Conservation (phyloP, 2,329 filamentous ascomycete genomes). For the Paraconiothyrium sp. region DNA sequence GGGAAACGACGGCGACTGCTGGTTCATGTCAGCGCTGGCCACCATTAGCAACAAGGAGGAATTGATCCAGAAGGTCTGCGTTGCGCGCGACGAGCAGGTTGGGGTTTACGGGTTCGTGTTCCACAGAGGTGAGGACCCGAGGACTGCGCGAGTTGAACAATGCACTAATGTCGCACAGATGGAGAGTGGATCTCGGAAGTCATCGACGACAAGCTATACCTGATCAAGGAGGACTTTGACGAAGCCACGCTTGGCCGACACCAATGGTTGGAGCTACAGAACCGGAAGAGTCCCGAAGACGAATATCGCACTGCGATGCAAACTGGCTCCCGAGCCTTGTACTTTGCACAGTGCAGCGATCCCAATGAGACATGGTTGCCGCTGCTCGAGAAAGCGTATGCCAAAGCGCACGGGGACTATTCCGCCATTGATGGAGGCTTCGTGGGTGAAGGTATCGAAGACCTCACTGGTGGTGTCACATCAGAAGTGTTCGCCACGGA, state of each 20-base stretch:
- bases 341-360: constrained; percentile 79
- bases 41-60: constrained; percentile 78
- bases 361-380: constrained; percentile 86
- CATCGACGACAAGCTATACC: constrained; percentile 88
- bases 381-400: constrained; percentile 82
- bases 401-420: constrained; percentile 85
- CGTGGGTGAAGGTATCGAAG: constrained; percentile 70
- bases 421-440: constrained; percentile 78
- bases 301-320: constrained; percentile 75
- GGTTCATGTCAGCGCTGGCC: constrained; percentile 83
- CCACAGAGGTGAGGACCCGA: constrained; percentile 64
- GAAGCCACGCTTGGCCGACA: constrained; percentile 76
- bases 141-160: constrained; percentile 13
- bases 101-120: constrained; percentile 90
- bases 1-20: constrained; percentile 82
- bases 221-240: constrained; percentile 84
- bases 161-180: constrained; percentile 59
- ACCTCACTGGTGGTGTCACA: constrained; percentile 73
- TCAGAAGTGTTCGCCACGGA: constrained; percentile 74
- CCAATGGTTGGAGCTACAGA: constrained; percentile 75
- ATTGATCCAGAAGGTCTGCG: constrained; percentile 77
- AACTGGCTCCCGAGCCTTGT: constrained; percentile 78
- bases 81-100: constrained; percentile 75
- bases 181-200: constrained; percentile 94
- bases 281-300: constrained; percentile 75